Evolutionary conservation across 177 flowering plant species (phyloP).

Genomic region (Tripterygium wilfordii): DNA sequence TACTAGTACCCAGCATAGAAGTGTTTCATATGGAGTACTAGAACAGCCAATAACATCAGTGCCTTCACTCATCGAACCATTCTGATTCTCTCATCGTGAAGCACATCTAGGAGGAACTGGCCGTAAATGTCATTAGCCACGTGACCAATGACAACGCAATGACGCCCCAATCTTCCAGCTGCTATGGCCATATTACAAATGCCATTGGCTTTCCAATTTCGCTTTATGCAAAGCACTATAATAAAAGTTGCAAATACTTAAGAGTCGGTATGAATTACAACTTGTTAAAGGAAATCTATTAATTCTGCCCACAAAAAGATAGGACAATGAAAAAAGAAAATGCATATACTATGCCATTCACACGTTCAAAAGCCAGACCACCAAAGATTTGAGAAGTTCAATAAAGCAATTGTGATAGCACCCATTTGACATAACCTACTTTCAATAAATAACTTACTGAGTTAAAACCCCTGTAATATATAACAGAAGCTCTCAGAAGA

Average conservation of each 20-base stretch:
- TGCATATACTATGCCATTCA: not conserved
- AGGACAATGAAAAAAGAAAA: no score
- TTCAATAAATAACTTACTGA: no score
- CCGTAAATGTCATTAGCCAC: conserved; percentile 92
- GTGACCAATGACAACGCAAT: conserved; percentile 71
- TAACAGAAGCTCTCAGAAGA: no score
- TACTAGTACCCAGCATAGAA: conserved; percentile 95
- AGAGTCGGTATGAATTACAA: not conserved
- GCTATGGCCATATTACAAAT: conserved; percentile 95
- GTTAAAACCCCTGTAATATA: no score
- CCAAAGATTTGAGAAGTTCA: no score
- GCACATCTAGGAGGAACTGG: conserved; percentile 72
- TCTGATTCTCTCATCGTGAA: conserved; percentile 69
- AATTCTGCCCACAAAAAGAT: no score
- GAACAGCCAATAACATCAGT: conserved; percentile 20
- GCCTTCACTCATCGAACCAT: conserved; percentile 62
- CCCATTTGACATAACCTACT: no score
- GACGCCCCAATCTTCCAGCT: conserved; percentile 85
- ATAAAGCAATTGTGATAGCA: no score
- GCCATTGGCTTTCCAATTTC: conserved; percentile 98
- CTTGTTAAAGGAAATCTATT: not conserved
- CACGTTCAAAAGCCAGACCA: no score
- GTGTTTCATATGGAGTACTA: conserved; percentile 60
- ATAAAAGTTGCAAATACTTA: not conserved
- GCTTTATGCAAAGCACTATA: conserved; percentile 28